Conservation (phyloP, 805 yeast genomes). For the Wickerhamiella kazuoi region DNA sequence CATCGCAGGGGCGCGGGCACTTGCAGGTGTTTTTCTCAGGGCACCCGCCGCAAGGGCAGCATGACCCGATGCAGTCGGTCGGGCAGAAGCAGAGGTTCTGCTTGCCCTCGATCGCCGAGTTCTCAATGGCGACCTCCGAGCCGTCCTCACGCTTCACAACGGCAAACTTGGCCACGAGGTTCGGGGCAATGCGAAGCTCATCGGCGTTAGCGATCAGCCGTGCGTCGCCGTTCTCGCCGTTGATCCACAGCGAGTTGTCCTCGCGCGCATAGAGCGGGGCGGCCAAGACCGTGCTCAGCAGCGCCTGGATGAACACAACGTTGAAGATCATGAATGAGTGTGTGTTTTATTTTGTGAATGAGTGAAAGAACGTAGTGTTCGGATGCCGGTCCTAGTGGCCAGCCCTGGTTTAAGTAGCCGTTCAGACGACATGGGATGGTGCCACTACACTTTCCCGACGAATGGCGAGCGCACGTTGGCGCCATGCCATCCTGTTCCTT, state of each 20-base stretch:
- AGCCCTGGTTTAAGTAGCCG: too few relatives aligned
- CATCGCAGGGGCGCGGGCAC: background rate
- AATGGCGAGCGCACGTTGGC: too few relatives aligned
- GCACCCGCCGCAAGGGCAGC: background rate
- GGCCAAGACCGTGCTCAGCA: constrained; percentile 1
- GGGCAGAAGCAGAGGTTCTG: constrained; percentile 1
- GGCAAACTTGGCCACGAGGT: too few relatives aligned
- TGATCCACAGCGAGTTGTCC: background rate
- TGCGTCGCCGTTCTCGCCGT: background rate
- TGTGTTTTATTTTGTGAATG: too few relatives aligned
- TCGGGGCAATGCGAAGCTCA: too few relatives aligned
- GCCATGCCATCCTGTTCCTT: too few relatives aligned
- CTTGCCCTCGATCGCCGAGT: background rate
- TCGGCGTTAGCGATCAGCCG: background rate
- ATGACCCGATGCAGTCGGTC: background rate
- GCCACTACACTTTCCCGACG: too few relatives aligned
- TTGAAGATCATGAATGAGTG: background rate
- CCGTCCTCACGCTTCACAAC: background rate
- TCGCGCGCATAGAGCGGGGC: background rate
- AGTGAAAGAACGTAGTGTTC: too few relatives aligned
- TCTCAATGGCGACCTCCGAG: background rate
- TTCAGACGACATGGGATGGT: too few relatives aligned
- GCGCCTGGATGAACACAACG: background rate
- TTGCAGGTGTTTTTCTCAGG: background rate
- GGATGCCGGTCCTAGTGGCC: too few relatives aligned